Conservation (phyloP, 2,329 filamentous ascomycete species). For the Emergomyces orientalis region DNA sequence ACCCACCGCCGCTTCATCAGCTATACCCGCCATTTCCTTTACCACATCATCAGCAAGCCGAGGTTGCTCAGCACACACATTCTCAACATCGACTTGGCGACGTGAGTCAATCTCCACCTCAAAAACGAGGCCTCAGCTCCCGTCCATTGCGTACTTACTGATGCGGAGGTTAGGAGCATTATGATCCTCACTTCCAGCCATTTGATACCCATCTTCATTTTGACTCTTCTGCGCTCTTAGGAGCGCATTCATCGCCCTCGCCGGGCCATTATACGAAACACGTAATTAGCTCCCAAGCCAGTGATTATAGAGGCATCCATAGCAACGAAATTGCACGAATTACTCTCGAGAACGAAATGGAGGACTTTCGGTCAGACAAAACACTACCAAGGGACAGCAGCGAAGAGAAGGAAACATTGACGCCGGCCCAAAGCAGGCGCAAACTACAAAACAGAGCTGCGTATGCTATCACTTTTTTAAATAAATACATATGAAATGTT, state of each 20-base stretch:
- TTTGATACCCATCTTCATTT: slow-evolving; percentile 34
- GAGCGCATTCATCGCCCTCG: slow-evolving; percentile 27
- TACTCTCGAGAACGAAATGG: neutral
- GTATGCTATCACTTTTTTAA: slow-evolving; percentile 41
- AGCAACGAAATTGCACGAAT: neutral
- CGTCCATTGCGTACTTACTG: slow-evolving; percentile 12
- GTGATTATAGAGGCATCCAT: slow-evolving; percentile 14
- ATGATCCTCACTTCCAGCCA: slow-evolving; percentile 28
- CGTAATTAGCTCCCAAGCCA: slow-evolving; percentile 23
- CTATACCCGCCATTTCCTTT: slow-evolving; percentile 44
- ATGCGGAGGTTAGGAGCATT: slow-evolving; percentile 24
- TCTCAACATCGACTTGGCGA: slow-evolving; percentile 36
- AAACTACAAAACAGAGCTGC: slow-evolving; percentile 66
- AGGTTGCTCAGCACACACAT: slow-evolving; percentile 35
- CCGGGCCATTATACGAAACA: slow-evolving; percentile 29
- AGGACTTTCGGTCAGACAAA: slow-evolving; percentile 20
- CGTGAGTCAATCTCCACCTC: slow-evolving; percentile 25
- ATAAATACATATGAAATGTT: neutral
- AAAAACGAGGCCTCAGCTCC: slow-evolving; percentile 3
- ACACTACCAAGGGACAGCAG: slow-evolving; percentile 39
- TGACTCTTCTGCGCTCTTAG: slow-evolving; percentile 26
- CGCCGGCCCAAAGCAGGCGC: slow-evolving; percentile 49
- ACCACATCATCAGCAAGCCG: slow-evolving; percentile 33
- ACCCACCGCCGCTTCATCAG: slow-evolving; percentile 33
- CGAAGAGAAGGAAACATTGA: slow-evolving; percentile 46